Conservation (phyloP, 2,329 filamentous ascomycete genomes). For the Botrytis byssoidea region DNA sequence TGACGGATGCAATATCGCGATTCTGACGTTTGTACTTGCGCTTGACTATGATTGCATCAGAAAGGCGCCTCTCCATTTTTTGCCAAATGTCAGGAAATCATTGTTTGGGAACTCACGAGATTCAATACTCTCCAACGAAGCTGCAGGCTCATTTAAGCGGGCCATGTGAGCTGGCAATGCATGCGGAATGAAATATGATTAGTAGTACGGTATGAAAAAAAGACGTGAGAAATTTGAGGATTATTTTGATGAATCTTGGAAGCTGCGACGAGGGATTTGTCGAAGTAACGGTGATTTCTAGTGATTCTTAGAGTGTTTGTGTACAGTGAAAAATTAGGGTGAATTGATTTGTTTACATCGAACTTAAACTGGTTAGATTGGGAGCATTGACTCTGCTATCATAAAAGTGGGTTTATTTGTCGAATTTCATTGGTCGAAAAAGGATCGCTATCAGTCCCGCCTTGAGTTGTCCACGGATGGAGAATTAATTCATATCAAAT, state of each 20-base stretch:
- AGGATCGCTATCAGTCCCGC: background rate
- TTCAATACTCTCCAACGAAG: constrained; percentile 68
- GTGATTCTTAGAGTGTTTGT: background rate
- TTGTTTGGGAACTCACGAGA: constrained; percentile 54
- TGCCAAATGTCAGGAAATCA: background rate
- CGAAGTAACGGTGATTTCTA: background rate
- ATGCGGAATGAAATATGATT: constrained; percentile 31
- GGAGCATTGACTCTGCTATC: constrained; percentile 15
- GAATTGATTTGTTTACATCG: constrained; percentile 36
- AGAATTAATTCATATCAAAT: constrained; percentile 6
- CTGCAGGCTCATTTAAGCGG: constrained; percentile 72
- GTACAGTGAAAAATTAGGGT: constrained; percentile 20
- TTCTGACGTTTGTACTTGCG: constrained; percentile 80
- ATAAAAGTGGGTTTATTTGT: background rate
- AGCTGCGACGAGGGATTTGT: constrained; percentile 2
- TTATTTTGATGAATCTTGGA: constrained; percentile 1
- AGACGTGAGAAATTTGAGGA: constrained; percentile 1
- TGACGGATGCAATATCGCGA: constrained; percentile 75
- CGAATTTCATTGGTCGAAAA: background rate
- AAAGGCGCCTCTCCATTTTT: constrained; percentile 15
- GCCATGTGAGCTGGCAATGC: constrained; percentile 56
- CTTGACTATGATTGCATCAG: constrained; percentile 56
- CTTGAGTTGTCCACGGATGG: constrained; percentile 4
- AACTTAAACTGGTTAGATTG: constrained; percentile 18
- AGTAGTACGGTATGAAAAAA: background rate